These are phyloP conservation scores for Petasospora fabianii DNA, from an alignment of 1,139 yeast genomes.

Conservation along the genomic window DNA sequence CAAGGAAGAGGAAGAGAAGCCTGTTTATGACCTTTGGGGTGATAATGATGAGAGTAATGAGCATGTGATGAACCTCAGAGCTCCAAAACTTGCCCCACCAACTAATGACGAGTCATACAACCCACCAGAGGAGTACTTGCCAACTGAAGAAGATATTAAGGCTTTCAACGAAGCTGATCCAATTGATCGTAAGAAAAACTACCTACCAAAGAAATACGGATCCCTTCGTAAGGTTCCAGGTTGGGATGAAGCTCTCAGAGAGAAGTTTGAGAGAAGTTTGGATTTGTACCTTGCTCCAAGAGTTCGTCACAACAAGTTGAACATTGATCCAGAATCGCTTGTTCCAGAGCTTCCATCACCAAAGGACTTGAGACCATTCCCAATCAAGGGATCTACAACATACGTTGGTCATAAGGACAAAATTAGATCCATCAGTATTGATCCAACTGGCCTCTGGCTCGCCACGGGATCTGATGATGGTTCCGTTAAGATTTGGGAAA, in stretches of 20 bases:
- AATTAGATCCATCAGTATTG: conserved; percentile 77
- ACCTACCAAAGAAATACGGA: conserved; percentile 75
- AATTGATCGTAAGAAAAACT: conserved; percentile 73
- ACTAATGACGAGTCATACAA: conserved; percentile 95
- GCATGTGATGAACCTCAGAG: conserved; percentile 88
- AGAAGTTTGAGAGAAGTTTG: conserved; percentile 88
- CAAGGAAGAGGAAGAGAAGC: conserved; percentile 45
- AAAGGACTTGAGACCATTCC: conserved; percentile 96
- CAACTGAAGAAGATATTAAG: conserved; percentile 72
- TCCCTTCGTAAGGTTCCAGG: conserved; percentile 93
- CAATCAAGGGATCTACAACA: conserved; percentile 81
- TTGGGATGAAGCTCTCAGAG: conserved; percentile 79
- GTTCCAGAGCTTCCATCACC: conserved; percentile 97
- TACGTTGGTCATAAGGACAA: conserved; percentile 82
- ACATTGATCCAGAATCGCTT: conserved; percentile 93
- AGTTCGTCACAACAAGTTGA: conserved; percentile 84
- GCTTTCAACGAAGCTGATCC: conserved; percentile 74
- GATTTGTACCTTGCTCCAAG: conserved; percentile 96
- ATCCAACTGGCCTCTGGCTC: conserved; percentile 89
- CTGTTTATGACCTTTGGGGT: conserved; percentile 82
- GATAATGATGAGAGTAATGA: conserved; percentile 56
- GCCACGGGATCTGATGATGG: conserved; percentile 99
- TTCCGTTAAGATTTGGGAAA: conserved; percentile 93
- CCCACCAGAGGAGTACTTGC: conserved; percentile 93
- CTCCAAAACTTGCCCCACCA: conserved; percentile 95